Percentiles rank a stretch among this genome's conserved stretches.
These are phyloP conservation scores for Saccharomycopsis fodiens DNA, from an alignment of 805 yeast species.

Conservation along the genomic window DNA sequence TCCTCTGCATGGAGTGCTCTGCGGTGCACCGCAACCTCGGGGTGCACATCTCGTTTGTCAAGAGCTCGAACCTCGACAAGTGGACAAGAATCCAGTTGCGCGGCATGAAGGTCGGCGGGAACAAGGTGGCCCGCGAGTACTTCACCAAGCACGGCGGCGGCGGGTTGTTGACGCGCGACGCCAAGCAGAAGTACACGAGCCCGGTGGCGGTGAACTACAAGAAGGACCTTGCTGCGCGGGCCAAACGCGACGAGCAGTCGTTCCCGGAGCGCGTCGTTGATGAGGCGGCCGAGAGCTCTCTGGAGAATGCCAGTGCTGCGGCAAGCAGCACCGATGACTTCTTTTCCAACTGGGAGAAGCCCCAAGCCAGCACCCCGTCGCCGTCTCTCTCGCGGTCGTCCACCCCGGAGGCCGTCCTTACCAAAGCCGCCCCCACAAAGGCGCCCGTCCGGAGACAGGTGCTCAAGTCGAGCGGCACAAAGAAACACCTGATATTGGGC, in stretches of 20 bases:
- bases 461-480: slow-evolving; percentile 23
- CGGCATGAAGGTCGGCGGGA: slow-evolving; percentile 91
- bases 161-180: slow-evolving; percentile 52
- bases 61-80: slow-evolving; percentile 84
- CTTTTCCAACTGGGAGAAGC: slow-evolving; percentile 86
- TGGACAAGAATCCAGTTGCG: slow-evolving; percentile 91
- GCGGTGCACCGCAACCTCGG: slow-evolving; percentile 95
- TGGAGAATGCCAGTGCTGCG: slow-evolving; percentile 21
- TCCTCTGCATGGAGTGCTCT: slow-evolving; percentile 89
- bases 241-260: slow-evolving; percentile 53
- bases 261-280: slow-evolving; percentile 73
- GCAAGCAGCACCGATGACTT: slow-evolving; percentile 66
- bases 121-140: slow-evolving; percentile 76
- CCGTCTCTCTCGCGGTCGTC: background rate
- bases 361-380: slow-evolving; percentile 37
- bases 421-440: slow-evolving; percentile 4
- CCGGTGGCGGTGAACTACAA: slow-evolving; percentile 74
- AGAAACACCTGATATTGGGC: slow-evolving; percentile 41
- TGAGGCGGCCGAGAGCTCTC: slow-evolving; percentile 29
- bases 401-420: slow-evolving; percentile 5
- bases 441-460: slow-evolving; percentile 20
- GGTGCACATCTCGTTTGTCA: slow-evolving; percentile 92
- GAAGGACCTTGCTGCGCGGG: slow-evolving; percentile 66
- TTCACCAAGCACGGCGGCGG: slow-evolving; percentile 83
- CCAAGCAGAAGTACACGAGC: slow-evolving; percentile 73